Base-by-base conservation (phyloP, 1,284 basidiomycete genomes). In the Cryptococcus neoformans region DNA sequence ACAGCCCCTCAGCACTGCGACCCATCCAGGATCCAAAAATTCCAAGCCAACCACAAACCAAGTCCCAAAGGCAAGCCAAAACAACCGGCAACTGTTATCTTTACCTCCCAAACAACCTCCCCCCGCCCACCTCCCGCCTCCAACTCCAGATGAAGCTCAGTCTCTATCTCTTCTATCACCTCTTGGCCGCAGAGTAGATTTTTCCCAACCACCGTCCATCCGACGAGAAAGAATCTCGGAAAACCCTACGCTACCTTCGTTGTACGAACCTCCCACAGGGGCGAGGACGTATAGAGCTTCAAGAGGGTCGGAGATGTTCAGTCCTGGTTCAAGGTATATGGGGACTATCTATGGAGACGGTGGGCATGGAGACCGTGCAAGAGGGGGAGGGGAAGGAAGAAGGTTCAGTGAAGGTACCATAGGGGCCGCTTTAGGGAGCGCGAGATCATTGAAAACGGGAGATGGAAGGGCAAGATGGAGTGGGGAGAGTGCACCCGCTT, bases 231-330 rank as follows among this genome's bases (percentile, higher is more conserved):
- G 21, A 21, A 35, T 17, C 21, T 38, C 44, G 8, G 53, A 47
- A 12, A 42, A 38, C 21, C 21, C 21, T 4, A 56, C 57, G 2
- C 45, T 66, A 14, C 65, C 65, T 11, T 56, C 53, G 10, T 34
- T 66, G 34, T 66, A 66, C 37, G 62, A 64, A 46, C 65, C 62
- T 1, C 42, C 7, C 4, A 58, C 57, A 7, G 60, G 57, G 2
- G 62, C 65, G 16, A 36, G n/a, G 16, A 36, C 55, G 39, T 65
- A 57, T 16, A 55, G 16, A 38, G 35, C 11, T 41, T n/a, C 21
- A 21, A 21, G 47, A 49, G 44, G 49, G 48, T 55, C 40, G 21
- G 34, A 16, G 9, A 34, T 47, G 45, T 47, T 21, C 14, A 47
- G 45, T 47, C 17, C 34, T 28, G 45, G 17, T n/a, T 47, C 45